Evolutionary conservation across 768 basidiomycete genomes (phyloP).

Genomic region (Russula olivacea): DNA sequence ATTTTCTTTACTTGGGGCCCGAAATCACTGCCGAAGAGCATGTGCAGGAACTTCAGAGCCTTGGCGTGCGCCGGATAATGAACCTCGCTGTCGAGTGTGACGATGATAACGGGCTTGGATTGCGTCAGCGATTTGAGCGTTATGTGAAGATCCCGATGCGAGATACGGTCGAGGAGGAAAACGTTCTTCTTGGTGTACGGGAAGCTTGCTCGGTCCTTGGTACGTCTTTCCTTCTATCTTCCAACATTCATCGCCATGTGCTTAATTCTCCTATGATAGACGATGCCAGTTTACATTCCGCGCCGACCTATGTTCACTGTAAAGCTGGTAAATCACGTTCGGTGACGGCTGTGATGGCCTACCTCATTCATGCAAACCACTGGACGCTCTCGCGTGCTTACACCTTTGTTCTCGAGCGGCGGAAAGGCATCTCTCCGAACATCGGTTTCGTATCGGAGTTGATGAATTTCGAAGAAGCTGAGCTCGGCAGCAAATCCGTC

Average conservation of each 20-base stretch:
- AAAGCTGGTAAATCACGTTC: constrained; percentile 94
- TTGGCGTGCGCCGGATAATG: constrained; percentile 82
- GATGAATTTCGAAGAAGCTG: constrained; percentile 92
- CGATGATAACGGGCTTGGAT: constrained; percentile 64
- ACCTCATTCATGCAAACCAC: constrained; percentile 94
- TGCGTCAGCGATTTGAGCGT: constrained; percentile 69
- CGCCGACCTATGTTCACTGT: constrained; percentile 93
- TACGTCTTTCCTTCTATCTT: constrained; percentile 37
- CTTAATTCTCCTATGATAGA: constrained; percentile 41
- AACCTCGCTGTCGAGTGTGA: constrained; percentile 93
- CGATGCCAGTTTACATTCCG: constrained; percentile 83
- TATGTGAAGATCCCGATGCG: constrained; percentile 89
- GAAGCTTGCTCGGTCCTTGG: constrained; percentile 85
- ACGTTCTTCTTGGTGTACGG: constrained; percentile 70
- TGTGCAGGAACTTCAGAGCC: constrained; percentile 59
- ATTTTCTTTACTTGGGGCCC: constrained; percentile 87
- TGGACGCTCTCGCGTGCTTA: constrained; percentile 94
- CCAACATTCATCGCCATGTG: background rate
- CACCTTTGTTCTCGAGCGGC: constrained; percentile 82
- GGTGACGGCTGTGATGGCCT: constrained; percentile 94
- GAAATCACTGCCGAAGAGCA: constrained; percentile 74
- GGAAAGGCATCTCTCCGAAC: constrained; percentile 93
- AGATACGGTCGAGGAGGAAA: constrained; percentile 93
- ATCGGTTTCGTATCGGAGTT: constrained; percentile 97
- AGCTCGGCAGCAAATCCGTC: constrained; percentile 70